A percentile compares a stretch with the other conserved stretches of the same genome.
Evolutionary conservation across 2,329 filamentous ascomycete species (phyloP).

Genomic region (Cryphonectria nitschkei): DNA sequence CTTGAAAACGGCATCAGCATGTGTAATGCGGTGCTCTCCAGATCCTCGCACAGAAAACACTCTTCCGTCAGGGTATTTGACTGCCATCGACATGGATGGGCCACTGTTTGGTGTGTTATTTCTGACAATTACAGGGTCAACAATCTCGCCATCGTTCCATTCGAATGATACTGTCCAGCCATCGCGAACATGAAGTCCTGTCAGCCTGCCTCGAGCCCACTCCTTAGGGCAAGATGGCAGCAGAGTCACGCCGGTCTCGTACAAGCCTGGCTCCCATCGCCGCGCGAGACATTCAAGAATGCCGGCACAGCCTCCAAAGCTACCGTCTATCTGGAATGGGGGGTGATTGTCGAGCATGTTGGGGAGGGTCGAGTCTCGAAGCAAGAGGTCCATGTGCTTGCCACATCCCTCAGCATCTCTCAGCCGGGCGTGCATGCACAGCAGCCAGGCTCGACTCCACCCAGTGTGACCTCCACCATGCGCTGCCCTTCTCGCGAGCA

Average conservation of each 20-base stretch:
- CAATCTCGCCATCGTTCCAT: slow-evolving; percentile 37
- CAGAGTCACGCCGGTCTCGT: slow-evolving; percentile 37
- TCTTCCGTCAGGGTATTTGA: slow-evolving; percentile 18
- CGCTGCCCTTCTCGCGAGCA: slow-evolving; percentile 36
- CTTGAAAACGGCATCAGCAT: background rate
- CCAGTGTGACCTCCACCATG: slow-evolving; percentile 52
- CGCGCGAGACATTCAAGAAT: slow-evolving; percentile 52
- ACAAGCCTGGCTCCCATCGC: slow-evolving; percentile 35
- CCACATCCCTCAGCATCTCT: slow-evolving; percentile 41
- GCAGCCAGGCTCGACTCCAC: slow-evolving; percentile 55
- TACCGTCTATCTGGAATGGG: slow-evolving; percentile 55
- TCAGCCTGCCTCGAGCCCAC: slow-evolving; percentile 41
- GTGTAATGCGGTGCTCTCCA: slow-evolving; percentile 21
- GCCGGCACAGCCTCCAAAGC: slow-evolving; percentile 52
- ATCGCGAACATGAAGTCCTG: slow-evolving; percentile 40
- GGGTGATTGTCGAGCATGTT: slow-evolving; percentile 51
- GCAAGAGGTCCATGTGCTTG: slow-evolving; percentile 43
- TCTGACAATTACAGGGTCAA: slow-evolving; percentile 17
- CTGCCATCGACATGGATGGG: slow-evolving; percentile 7
- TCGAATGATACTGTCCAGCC: slow-evolving; percentile 43
- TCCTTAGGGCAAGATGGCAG: slow-evolving; percentile 43
- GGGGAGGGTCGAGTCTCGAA: slow-evolving; percentile 46
- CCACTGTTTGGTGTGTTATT: slow-evolving; percentile 4
- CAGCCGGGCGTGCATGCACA: slow-evolving; percentile 53
- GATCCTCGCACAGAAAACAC: slow-evolving; percentile 15